These are phyloP conservation scores for Amorphotheca resinae DNA, from an alignment of 495 filamentous ascomycete genomes.

Conservation along the genomic window DNA sequence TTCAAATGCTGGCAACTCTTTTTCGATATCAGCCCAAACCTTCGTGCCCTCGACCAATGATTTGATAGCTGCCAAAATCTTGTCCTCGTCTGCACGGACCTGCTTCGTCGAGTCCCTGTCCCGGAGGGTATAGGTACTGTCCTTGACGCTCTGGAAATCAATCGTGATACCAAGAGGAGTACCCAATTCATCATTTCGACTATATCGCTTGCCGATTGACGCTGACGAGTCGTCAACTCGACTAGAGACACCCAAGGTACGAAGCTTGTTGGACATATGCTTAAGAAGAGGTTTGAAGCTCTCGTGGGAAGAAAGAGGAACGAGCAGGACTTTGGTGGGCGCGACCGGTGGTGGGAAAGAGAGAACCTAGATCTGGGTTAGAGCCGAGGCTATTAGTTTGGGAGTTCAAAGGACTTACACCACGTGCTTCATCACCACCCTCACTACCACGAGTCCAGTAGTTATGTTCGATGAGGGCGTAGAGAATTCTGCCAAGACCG, in stretches of 20 bases:
- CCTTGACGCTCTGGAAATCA: constrained; percentile 66
- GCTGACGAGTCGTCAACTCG: constrained; percentile 56
- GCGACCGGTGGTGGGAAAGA: constrained; percentile 64
- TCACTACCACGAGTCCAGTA: constrained; percentile 55
- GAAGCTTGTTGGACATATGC: constrained; percentile 44
- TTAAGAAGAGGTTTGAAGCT: constrained; percentile 46
- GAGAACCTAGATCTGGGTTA: constrained; percentile 41
- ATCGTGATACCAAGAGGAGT: constrained; percentile 59
- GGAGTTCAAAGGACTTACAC: constrained; percentile 33
- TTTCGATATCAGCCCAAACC: constrained; percentile 46
- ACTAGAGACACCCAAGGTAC: constrained; percentile 46
- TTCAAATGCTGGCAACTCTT: constrained; percentile 48
- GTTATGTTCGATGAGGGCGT: constrained; percentile 49
- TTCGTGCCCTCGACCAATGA: constrained; percentile 44
- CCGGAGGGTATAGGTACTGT: constrained; percentile 56
- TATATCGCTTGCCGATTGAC: constrained; percentile 63
- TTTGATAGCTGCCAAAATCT: constrained; percentile 50
- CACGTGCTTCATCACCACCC: constrained; percentile 53
- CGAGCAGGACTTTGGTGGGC: constrained; percentile 65
- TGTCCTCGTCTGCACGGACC: constrained; percentile 50
- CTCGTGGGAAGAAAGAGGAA: constrained; percentile 51
- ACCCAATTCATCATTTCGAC: constrained; percentile 62
- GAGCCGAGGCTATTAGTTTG: neutral
- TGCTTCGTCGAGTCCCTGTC: constrained; percentile 63
- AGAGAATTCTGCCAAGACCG: constrained; percentile 57